A percentile compares a stretch with the other conserved stretches of the same genome.
These are phyloP conservation scores for Neurospora sp. DNA, from an alignment of 495 filamentous ascomycete species.

Conservation along the genomic window DNA sequence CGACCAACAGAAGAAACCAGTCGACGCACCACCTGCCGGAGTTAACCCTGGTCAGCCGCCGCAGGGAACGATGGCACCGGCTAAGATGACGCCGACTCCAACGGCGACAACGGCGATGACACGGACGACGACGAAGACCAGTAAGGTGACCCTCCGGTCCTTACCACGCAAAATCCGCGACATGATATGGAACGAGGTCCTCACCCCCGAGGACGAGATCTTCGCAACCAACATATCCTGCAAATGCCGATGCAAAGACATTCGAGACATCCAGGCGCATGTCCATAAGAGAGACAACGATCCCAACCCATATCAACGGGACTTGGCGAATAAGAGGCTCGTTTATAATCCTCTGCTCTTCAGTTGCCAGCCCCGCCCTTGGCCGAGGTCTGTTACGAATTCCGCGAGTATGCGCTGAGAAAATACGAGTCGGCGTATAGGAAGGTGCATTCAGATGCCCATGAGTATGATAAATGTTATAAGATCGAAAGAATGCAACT, in stretches of 20 bases:
- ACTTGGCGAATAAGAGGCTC: too few species aligned
- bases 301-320: too few species aligned
- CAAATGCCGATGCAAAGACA: background rate
- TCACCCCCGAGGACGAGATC: background rate
- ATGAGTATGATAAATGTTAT: background rate
- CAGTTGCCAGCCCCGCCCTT: background rate
- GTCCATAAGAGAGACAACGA: background rate
- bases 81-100: background rate
- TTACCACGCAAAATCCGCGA: background rate
- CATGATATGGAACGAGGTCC: background rate
- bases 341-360: background rate
- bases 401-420: background rate
- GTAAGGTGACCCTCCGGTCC: background rate
- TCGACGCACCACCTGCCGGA: background rate
- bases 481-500: background rate
- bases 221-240: background rate
- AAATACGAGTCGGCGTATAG: background rate
- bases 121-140: background rate
- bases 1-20: background rate
- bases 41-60: background rate
- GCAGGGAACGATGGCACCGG: background rate
- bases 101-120: background rate
- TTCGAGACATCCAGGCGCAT: background rate
- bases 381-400: background rate
- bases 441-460: background rate